Base-by-base conservation (phyloP, 805 yeast species). In the Gaillardinia entomophila region DNA sequence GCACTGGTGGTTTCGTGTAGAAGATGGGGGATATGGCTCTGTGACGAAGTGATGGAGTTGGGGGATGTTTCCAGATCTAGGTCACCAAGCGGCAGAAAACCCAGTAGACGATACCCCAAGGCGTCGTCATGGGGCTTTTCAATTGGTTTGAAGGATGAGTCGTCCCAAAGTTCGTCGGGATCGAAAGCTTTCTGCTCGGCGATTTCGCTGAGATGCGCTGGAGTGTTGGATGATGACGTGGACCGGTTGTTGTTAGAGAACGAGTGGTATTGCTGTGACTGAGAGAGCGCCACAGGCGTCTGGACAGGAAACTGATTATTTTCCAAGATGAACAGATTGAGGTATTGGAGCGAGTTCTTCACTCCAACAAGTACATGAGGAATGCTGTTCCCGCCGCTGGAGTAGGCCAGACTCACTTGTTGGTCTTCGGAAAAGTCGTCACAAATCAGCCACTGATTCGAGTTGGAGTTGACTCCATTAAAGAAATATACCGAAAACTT, bases 341-440 rank as follows among this genome's bases (percentile, higher is more conserved):
- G 61, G 40, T 67, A 75, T 38, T 67, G 70, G 30, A 77, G 55
- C 1, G 79, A 70, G 28, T 57, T 60, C 45, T 56, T 63, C 7
- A 58, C 52, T 1, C 90, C 92, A 16, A 75, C 78, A 25, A 82
- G 56, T 2, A 80, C 74, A 55, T 83, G 92, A 1, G 89, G 88
- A 11, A 77, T 64, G 14, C 72, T 70, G 3, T 76, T 65, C 2
- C 85, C 84, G 4, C 53, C 58, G 12, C 70, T 68, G 19, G 68
- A 61, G 49, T 64, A 76, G 0, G 92, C 90, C 36, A 69, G 71
- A 34, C 75, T 76, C 4, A 84, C 92, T 50, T 83, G 90, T 47
- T 81, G 87, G 11, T 85, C 89, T 46, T 83, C 92, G 37, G 86
- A 78, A 43, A 84, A 84, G 56, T 84, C 94, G 36, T 82, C 90